Conservation (phyloP, 768 basidiomycete genomes). For the Pisolithus orientalis region DNA sequence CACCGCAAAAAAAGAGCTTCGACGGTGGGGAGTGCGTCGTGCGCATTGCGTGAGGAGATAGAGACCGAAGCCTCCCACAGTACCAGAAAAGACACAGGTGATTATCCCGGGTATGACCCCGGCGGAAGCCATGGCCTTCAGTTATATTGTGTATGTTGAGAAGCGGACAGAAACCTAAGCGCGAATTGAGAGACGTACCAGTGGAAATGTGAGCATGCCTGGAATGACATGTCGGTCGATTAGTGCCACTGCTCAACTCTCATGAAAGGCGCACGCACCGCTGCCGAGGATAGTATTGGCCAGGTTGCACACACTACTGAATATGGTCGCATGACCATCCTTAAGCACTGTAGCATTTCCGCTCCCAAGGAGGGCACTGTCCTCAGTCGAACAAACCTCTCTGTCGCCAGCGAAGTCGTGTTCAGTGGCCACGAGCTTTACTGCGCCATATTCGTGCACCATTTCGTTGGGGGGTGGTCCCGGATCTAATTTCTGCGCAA, state of each 20-base stretch:
- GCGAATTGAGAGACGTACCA: constrained; percentile 40
- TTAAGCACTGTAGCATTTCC: constrained; percentile 22
- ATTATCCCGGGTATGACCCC: constrained; percentile 88
- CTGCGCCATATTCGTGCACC: constrained; percentile 65
- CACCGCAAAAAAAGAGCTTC: constrained; percentile 78
- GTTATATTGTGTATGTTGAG: neutral
- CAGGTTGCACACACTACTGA: constrained; percentile 72
- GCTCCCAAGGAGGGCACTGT: constrained; percentile 52
- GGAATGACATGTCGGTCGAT: neutral
- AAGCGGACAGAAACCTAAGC: neutral
- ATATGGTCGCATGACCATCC: constrained; percentile 66
- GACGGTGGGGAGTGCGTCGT: constrained; percentile 62
- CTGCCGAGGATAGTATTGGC: constrained; percentile 91
- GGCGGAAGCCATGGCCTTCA: constrained; percentile 76
- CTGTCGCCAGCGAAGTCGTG: constrained; percentile 7
- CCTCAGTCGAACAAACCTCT: constrained; percentile 36
- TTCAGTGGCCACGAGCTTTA: constrained; percentile 29
- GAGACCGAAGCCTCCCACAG: constrained; percentile 74
- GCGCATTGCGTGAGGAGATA: constrained; percentile 87
- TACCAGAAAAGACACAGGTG: constrained; percentile 79
- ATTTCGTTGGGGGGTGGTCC: constrained; percentile 41
- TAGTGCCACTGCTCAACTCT: neutral
- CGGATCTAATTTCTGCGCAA: neutral
- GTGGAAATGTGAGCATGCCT: constrained; percentile 88
- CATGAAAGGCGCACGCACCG: constrained; percentile 40